Conservation (phyloP, 768 basidiomycete species). For the Tulasnella sp. region DNA sequence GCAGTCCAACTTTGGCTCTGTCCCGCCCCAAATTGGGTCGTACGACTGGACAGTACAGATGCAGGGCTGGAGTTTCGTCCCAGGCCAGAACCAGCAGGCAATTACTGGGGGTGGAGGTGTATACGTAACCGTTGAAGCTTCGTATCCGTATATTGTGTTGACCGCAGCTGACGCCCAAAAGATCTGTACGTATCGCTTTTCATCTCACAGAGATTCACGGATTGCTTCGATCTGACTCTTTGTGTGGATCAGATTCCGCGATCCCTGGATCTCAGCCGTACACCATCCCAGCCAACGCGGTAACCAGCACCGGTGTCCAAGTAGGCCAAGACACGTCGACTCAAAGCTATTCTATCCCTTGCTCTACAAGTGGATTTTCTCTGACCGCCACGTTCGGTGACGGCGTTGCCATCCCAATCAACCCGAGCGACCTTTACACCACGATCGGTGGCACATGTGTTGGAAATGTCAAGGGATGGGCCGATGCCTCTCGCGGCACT, state of each 20-base stretch:
- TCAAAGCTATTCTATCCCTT: conserved; percentile 12
- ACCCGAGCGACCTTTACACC: neutral
- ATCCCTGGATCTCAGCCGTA: conserved; percentile 1
- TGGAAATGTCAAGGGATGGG: conserved; percentile 16
- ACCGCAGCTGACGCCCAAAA: neutral
- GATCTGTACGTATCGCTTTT: neutral
- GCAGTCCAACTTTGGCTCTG: neutral
- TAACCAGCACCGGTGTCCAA: neutral
- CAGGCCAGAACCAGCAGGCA: neutral
- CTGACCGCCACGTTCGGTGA: conserved; percentile 4
- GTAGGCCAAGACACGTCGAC: neutral
- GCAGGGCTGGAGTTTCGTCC: conserved; percentile 8
- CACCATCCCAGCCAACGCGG: neutral
- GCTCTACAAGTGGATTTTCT: neutral
- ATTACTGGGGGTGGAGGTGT: conserved; percentile 5
- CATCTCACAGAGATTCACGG: neutral
- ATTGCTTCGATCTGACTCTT: neutral
- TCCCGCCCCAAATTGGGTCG: neutral
- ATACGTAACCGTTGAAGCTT: conserved; percentile 7
- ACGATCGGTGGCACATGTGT: neutral
- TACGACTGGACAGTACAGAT: conserved; percentile 19
- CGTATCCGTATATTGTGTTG: conserved; percentile 19
- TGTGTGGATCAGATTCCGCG: neutral
- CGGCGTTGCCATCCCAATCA: conserved; percentile 2
- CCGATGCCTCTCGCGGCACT: neutral